Evolutionary conservation across 2,329 filamentous ascomycete species (phyloP).

Genomic region (Aspergillus chevalieri): DNA sequence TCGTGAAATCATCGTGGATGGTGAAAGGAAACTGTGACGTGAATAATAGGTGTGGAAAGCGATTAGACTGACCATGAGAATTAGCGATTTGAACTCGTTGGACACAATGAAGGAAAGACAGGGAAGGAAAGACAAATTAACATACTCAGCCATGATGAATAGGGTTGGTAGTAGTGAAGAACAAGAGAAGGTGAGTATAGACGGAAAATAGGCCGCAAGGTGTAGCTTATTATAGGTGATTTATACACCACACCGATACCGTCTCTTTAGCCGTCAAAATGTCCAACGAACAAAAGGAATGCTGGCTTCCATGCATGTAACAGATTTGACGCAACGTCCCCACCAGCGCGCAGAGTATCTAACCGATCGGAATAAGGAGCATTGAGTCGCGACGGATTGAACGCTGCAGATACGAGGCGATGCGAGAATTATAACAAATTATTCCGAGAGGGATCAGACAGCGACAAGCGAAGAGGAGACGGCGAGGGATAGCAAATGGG

Average conservation of each 20-base stretch:
- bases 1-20: conserved; percentile 34
- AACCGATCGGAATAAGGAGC: conserved; percentile 12
- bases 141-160: conserved; percentile 37
- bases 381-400: conserved; percentile 9
- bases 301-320: conserved; percentile 12
- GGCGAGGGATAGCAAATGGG: neutral
- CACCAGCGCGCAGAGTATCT: conserved; percentile 19
- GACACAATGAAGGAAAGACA: neutral
- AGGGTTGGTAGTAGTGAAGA: conserved; percentile 17
- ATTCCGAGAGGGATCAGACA: neutral
- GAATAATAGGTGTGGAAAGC: conserved; percentile 33
- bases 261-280: conserved; percentile 13
- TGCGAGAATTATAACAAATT: neutral
- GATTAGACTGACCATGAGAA: conserved; percentile 25
- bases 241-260: neutral
- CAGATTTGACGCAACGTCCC: conserved; percentile 13
- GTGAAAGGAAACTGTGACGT: conserved; percentile 28
- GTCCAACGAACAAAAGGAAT: conserved; percentile 6
- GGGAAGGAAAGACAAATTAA: conserved; percentile 2
- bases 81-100: conserved; percentile 10
- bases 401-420: conserved; percentile 5
- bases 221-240: neutral
- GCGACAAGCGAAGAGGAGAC: neutral
- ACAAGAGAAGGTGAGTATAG: conserved; percentile 10
- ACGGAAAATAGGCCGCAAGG: neutral